Base-by-base conservation (phyloP, 108 stramenopile species). In the Pseudonitzschia delicatissima region DNA sequence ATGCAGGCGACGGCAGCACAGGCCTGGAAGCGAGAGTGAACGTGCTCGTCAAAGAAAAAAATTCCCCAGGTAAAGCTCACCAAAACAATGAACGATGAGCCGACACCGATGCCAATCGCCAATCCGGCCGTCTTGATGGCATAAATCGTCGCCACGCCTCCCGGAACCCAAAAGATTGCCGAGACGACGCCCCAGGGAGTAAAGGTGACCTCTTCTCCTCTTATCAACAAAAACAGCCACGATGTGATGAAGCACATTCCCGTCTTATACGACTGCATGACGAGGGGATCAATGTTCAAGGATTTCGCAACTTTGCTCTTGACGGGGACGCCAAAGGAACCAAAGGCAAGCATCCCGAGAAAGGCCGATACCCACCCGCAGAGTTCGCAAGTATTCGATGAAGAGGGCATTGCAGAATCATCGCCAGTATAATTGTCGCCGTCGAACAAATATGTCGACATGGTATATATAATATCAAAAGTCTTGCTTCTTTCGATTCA, bases 251-350 rank as follows among this genome's bases (percentile, higher is more conserved):
- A 88, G 53, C 85, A 87, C 80, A 90, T 85, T 15, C 66, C 62
- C 13, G 85, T 88, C 72, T 95, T 95, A 78, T 95, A 95, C 45
- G 83, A 62, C 73, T 95, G 94, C 72, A 95, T 87, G 28, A 86
- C 90, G 2, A 95, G 73, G 0, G 91, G 90, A 60, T 95, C 89
- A 62, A 92, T 76, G 63, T 92, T 75, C n/a, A 87, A 62, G 21
- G 85, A 78, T 29, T 45, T 34, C 5, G 72, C 66, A 9, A 66
- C 72, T 48, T 83, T 78, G 32, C 75, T 77, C 73, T 92, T 92
- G 74, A 95, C 84, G 1, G 91, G 94, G 4, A 91, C 94, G 17
- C 88, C 88, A 65, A 92, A 95, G 26, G 73, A 76, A 33, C 94
- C 94, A 72, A 92, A 95, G 4, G 79, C 78, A 8, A 91, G 6